Evolutionary conservation across 768 basidiomycete genomes (phyloP).

Genomic region (Termitomyces sp.): DNA sequence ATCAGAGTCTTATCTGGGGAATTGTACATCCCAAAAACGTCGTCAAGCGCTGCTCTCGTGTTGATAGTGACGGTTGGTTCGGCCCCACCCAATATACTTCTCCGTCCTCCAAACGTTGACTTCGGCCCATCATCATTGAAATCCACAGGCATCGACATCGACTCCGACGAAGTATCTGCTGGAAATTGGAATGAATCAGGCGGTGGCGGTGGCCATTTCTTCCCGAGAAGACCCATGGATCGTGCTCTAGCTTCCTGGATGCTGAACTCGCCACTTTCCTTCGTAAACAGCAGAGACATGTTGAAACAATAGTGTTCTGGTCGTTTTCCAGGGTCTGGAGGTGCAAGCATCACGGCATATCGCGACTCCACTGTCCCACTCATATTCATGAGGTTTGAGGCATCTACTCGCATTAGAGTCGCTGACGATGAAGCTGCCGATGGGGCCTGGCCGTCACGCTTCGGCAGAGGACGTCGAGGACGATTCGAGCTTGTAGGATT

Average conservation of each 20-base stretch:
- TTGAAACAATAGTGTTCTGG: constrained; percentile 72
- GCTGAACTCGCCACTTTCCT: constrained; percentile 77
- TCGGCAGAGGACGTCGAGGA: constrained; percentile 22
- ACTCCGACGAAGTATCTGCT: constrained; percentile 20
- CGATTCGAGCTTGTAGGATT: constrained; percentile 13
- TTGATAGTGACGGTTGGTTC: constrained; percentile 95
- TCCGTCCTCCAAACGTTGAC: constrained; percentile 33
- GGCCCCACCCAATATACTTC: constrained; percentile 39
- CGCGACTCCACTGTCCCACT: constrained; percentile 42
- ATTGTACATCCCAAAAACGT: constrained; percentile 97
- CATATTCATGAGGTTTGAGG: constrained; percentile 22
- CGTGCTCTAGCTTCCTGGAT: constrained; percentile 80
- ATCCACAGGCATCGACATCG: constrained; percentile 41
- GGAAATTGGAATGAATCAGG: constrained; percentile 29
- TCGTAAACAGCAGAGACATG: constrained; percentile 67
- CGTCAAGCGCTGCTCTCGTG: constrained; percentile 90
- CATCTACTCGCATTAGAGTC: constrained; percentile 21
- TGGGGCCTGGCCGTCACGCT: constrained; percentile 24
- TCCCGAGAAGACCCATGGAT: constrained; percentile 78
- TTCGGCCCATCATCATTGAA: constrained; percentile 60
- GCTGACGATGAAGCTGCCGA: constrained; percentile 28
- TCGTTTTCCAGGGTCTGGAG: constrained; percentile 62
- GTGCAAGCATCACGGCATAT: constrained; percentile 73
- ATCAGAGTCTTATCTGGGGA: constrained; percentile 75
- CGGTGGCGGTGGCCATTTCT: constrained; percentile 77